phyloP scores from a whole-genome alignment of 2,329 filamentous ascomycete species.

The Alternaria triticina region DNA sequence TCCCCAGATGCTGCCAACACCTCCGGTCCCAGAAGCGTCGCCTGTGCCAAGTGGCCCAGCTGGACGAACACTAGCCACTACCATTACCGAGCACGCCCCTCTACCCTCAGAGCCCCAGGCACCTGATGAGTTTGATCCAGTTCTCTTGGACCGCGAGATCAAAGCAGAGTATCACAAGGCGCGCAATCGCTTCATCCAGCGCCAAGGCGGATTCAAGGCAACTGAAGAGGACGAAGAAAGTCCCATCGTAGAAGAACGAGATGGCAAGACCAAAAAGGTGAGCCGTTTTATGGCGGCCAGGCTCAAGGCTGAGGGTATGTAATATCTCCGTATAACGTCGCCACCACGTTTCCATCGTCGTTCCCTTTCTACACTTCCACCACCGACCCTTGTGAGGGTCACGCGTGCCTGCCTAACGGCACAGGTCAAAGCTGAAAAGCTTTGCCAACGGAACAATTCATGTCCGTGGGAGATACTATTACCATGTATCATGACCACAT shows the following conservation, averaged over 20 bases:
- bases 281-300: conserved; percentile 78
- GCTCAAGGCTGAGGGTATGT: conserved; percentile 51
- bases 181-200: conserved; percentile 82
- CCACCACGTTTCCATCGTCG: background rate
- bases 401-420: background rate
- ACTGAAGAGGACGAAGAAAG: conserved; percentile 70
- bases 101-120: conserved; percentile 45
- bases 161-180: conserved; percentile 82
- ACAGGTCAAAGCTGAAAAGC: background rate
- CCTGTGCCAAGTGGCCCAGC: conserved; percentile 50
- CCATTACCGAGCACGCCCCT: conserved; percentile 59
- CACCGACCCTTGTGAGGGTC: background rate
- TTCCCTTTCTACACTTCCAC: background rate
- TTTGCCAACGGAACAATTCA: conserved; percentile 38
- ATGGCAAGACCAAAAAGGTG: conserved; percentile 64
- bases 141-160: conserved; percentile 76
- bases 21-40: conserved; percentile 31
- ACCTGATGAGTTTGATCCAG: conserved; percentile 66
- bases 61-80: conserved; percentile 64
- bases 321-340: conserved; percentile 7
- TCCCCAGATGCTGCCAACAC: conserved; percentile 24
- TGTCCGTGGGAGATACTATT: conserved; percentile 47
- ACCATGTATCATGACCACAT: conserved; percentile 46
- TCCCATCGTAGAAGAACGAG: conserved; percentile 71
- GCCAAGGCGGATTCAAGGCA: conserved; percentile 77